These are phyloP conservation scores for Penicillium pulvis DNA, from an alignment of 495 filamentous ascomycete species.

Conservation along the genomic window DNA sequence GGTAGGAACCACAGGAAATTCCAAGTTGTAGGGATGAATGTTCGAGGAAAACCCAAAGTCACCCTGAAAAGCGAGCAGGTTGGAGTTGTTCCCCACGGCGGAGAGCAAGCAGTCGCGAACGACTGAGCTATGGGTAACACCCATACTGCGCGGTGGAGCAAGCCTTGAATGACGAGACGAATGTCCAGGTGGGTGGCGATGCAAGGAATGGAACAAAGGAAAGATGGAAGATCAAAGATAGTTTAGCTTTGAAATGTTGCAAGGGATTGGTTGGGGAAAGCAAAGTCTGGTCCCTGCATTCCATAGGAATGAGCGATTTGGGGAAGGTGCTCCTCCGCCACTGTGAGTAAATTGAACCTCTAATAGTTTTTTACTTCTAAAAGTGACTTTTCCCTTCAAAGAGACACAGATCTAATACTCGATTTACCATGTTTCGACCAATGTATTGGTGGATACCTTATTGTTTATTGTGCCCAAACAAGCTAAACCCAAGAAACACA, in stretches of 20 bases:
- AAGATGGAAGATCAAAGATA: background rate
- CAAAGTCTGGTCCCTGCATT: background rate
- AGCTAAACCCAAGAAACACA: too few species aligned
- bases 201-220: background rate
- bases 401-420: too few species aligned
- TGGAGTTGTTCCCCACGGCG: constrained; percentile 16
- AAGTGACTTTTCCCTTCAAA: too few species aligned
- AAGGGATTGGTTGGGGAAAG: background rate
- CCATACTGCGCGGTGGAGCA: constrained; percentile 11
- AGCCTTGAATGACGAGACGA: background rate
- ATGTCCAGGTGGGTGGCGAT: background rate
- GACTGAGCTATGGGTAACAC: constrained; percentile 11
- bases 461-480: too few species aligned
- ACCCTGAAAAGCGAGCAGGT: constrained; percentile 11
- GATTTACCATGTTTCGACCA: too few species aligned
- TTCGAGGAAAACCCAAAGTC: constrained; percentile 9
- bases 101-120: constrained; percentile 19
- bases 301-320: background rate
- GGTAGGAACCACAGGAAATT: constrained; percentile 58
- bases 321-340: background rate
- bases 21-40: constrained; percentile 59
- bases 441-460: too few species aligned
- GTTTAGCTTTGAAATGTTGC: background rate
- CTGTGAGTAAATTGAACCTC: too few species aligned
- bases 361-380: too few species aligned